phyloP scores from a whole-genome alignment of 257 asterid genomes.

The Jacaranda mimosifolia region DNA sequence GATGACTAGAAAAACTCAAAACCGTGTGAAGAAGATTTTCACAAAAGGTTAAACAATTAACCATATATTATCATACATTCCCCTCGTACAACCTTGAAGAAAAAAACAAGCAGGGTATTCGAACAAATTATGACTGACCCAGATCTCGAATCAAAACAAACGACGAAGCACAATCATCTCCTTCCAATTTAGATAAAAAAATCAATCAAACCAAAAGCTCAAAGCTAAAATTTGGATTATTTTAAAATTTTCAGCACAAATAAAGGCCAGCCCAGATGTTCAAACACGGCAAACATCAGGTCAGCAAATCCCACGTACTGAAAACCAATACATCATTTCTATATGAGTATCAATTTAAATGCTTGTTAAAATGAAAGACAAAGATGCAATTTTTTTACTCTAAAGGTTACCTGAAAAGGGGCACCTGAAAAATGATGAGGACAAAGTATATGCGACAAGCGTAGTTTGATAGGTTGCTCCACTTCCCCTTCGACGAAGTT shows the following conservation, averaged over 20 bases:
- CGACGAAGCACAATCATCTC: background rate
- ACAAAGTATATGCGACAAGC: conserved; percentile 59
- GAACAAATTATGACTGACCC: background rate
- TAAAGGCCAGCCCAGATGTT: background rate
- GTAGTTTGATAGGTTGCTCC: conserved; percentile 58
- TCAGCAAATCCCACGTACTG: background rate
- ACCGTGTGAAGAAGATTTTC: background rate
- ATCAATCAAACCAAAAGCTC: conserved; percentile 5
- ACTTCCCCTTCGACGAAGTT: conserved; percentile 45
- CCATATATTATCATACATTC: conserved; percentile 6
- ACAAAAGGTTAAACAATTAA: background rate
- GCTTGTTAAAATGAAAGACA: background rate
- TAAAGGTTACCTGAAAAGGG: conserved; percentile 80
- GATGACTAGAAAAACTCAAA: conserved; percentile 16
- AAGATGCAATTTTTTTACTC: background rate
- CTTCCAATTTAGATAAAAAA: background rate
- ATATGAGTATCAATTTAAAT: background rate
- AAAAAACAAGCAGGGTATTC: background rate
- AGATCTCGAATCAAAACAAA: conserved; percentile 34
- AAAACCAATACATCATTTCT: background rate
- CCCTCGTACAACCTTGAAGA: background rate
- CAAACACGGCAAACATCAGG: background rate
- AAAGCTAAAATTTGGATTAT: conserved; percentile 15
- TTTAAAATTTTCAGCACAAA: background rate
- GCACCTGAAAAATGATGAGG: conserved; percentile 62